A percentile compares a stretch with the other conserved stretches of the same genome.
Conservation (phyloP, 768 basidiomycete species). For the Cystobasidium ongulense region DNA sequence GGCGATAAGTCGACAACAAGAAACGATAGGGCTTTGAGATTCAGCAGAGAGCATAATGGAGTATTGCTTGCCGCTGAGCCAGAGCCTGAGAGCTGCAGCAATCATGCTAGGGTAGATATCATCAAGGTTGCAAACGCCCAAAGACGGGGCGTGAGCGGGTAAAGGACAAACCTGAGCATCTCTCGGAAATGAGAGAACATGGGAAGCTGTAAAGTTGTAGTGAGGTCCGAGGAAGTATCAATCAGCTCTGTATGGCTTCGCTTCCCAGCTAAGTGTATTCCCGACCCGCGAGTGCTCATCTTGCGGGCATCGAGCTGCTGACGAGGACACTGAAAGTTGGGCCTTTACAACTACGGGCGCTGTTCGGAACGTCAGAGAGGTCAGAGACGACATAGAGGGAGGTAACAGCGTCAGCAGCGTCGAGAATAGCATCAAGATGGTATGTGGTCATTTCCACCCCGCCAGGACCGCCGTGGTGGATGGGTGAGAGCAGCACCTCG, state of each 20-base stretch:
- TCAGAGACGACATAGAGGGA: background rate
- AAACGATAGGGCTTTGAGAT: background rate
- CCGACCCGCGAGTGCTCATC: background rate
- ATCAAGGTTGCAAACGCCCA: background rate
- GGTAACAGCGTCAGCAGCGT: background rate
- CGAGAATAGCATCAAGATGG: background rate
- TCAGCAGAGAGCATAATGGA: background rate
- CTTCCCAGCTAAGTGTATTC: background rate
- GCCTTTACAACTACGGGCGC: background rate
- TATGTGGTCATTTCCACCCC: background rate
- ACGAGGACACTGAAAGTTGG: background rate
- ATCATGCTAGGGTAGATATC: too few species aligned
- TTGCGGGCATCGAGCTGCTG: background rate
- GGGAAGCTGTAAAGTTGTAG: background rate
- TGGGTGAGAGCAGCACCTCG: background rate
- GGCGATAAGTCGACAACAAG: background rate
- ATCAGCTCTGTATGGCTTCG: background rate
- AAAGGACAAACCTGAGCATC: background rate
- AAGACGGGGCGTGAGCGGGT: background rate
- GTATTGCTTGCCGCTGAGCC: background rate
- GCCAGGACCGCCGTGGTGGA: background rate
- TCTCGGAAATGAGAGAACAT: background rate
- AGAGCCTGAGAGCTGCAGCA: background rate
- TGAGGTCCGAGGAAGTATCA: background rate
- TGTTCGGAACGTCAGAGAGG: background rate